Conservation (phyloP, 768 basidiomycete species). For the Leccinum subgranulosum region DNA sequence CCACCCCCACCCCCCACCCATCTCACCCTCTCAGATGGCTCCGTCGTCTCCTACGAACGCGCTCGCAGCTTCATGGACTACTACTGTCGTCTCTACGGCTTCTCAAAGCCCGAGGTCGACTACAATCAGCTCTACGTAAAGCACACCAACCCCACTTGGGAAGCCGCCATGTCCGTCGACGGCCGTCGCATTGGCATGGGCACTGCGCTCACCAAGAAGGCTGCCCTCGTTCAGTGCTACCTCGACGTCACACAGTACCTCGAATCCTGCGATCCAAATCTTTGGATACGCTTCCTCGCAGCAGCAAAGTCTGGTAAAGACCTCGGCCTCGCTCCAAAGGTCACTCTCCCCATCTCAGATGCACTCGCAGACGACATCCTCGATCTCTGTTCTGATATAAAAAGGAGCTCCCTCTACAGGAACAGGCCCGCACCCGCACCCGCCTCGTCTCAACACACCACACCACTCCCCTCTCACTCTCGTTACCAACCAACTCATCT, state of each 20-base stretch:
- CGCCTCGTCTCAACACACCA: constrained; percentile 18
- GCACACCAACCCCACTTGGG: constrained; percentile 44
- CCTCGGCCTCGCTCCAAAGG: constrained; percentile 67
- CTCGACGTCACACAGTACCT: constrained; percentile 88
- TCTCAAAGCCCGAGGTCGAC: constrained; percentile 68
- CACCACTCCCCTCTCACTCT: constrained; percentile 14
- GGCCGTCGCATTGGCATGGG: constrained; percentile 84
- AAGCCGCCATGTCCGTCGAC: constrained; percentile 72
- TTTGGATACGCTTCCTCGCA: constrained; percentile 72
- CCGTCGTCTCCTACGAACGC: constrained; percentile 60
- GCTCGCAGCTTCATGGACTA: constrained; percentile 94
- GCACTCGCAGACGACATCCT: constrained; percentile 65
- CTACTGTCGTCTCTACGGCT: constrained; percentile 79
- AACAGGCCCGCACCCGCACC: constrained; percentile 49
- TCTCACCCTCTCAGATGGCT: constrained; percentile 57
- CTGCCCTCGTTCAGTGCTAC: constrained; percentile 67
- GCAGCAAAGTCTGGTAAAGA: constrained; percentile 64
- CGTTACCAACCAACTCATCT: constrained; percentile 29
- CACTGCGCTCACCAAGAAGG: constrained; percentile 63
- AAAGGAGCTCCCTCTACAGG: constrained; percentile 58
- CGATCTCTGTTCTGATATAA: constrained; percentile 67
- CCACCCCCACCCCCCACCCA: constrained; percentile 11
- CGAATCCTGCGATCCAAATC: constrained; percentile 72
- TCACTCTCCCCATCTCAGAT: constrained; percentile 63
- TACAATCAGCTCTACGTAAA: constrained; percentile 38